These are phyloP conservation scores for Nigrograna mackinnonii DNA, from an alignment of 2,329 filamentous ascomycete genomes.

Conservation along the genomic window DNA sequence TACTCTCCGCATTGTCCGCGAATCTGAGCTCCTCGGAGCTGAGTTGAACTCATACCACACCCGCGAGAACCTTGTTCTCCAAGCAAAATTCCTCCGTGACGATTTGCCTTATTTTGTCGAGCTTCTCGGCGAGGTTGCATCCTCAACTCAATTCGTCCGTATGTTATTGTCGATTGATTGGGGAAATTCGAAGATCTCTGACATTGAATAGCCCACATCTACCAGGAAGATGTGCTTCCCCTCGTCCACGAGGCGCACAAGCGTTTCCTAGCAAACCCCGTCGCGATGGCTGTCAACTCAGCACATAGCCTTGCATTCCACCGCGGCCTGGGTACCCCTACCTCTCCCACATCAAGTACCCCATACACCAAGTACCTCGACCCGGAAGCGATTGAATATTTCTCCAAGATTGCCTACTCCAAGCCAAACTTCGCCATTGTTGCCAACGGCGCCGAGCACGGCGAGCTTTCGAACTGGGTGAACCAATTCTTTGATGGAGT, in stretches of 20 bases:
- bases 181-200: slow-evolving; percentile 8
- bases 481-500: slow-evolving; percentile 85
- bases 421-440: slow-evolving; percentile 92
- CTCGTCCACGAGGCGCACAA: slow-evolving; percentile 79
- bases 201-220: slow-evolving; percentile 72
- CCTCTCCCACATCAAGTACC: slow-evolving; percentile 72
- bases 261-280: slow-evolving; percentile 64
- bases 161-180: slow-evolving; percentile 24
- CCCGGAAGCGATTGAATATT: slow-evolving; percentile 74
- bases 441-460: slow-evolving; percentile 80
- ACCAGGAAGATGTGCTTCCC: slow-evolving; percentile 82
- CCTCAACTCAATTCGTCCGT: slow-evolving; percentile 82
- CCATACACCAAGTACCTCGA: slow-evolving; percentile 80
- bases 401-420: slow-evolving; percentile 77
- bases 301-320: slow-evolving; percentile 91
- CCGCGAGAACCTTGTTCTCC: slow-evolving; percentile 88
- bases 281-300: slow-evolving; percentile 79
- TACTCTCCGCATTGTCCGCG: slow-evolving; percentile 88
- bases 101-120: slow-evolving; percentile 98
- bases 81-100: slow-evolving; percentile 92
- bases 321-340: slow-evolving; percentile 80
- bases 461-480: slow-evolving; percentile 84
- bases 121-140: slow-evolving; percentile 88
- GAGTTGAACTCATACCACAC: slow-evolving; percentile 87
- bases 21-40: slow-evolving; percentile 92